Evolutionary conservation across 2,329 filamentous ascomycete species (phyloP).

Genomic region (Colletotrichum sojae): DNA sequence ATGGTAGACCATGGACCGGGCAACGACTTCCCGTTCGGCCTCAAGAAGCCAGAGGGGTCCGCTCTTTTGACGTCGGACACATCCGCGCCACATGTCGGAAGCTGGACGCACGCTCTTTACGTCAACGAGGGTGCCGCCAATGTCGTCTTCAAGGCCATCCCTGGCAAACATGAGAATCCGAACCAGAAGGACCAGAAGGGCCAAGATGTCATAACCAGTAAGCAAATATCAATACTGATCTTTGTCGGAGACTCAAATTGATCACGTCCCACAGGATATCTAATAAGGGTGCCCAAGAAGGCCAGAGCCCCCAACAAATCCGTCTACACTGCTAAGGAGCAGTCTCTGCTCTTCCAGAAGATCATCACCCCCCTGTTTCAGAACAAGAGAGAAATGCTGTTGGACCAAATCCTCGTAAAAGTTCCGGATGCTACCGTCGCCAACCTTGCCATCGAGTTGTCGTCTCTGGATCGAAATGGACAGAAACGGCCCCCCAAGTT

Average conservation of each 20-base stretch:
- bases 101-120: slow-evolving; percentile 47
- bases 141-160: slow-evolving; percentile 70
- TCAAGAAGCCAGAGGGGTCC: too few species aligned
- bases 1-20: too few species aligned
- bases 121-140: slow-evolving; percentile 83
- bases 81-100: background rate
- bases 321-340: slow-evolving; percentile 58
- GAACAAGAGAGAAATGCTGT: slow-evolving; percentile 59
- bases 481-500: slow-evolving; percentile 52
- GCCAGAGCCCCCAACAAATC: slow-evolving; percentile 48
- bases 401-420: slow-evolving; percentile 68
- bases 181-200: slow-evolving; percentile 3
- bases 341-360: slow-evolving; percentile 62
- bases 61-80: background rate
- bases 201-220: slow-evolving; percentile 21
- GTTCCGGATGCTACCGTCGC: slow-evolving; percentile 57
- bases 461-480: slow-evolving; percentile 56
- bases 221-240: background rate
- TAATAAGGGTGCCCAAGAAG: slow-evolving; percentile 57
- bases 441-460: slow-evolving; percentile 63
- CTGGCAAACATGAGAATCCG: background rate
- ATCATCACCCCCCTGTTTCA: slow-evolving; percentile 70
- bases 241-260: background rate
- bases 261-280: slow-evolving; percentile 46
- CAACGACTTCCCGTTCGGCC: too few species aligned